Base-by-base conservation (phyloP, 2,329 filamentous ascomycete species). In the Aspergillus sp. region DNA sequence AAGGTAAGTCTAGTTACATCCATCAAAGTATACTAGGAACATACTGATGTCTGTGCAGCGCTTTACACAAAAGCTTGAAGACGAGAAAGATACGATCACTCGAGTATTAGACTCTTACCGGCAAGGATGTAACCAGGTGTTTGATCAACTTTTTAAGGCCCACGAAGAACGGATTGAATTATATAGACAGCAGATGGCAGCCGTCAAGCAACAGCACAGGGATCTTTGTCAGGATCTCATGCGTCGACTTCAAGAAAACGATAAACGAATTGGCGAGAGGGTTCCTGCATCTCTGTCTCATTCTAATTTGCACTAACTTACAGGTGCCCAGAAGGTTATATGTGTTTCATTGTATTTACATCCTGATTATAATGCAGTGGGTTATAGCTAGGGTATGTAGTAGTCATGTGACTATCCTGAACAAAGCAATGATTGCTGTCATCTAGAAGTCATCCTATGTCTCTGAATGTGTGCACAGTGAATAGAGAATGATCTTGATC, bases 71-170 rank as follows among this genome's bases (percentile, higher is more conserved):
- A 67, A 75, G 46, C 64, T 79, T 12, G 62, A 74, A 6, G 65
- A 70, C n/a, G 67, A 71, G 40, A 74, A 76, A 52, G 64, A 63
- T 3, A 69, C 68, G 1, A 63, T 75, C 28, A 58, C 57, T 3
- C 63, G 71, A 29, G 68, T 75, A 28, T 55, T 75, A 3, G 62
- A 68, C 5, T 67, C 65, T 27, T 78, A 73, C 52, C 64, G 61
- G 33, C 57, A 63, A 29, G 70, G 73, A 43, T 73, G 70, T 39
- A 51, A 67, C 49, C 61, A 57, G n/a, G 52, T 77, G 19, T 55
- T 78, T 6, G 59, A 71, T 32, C 57, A 68, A 19, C 57, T 77
- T 12, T 62, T 70, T 41, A 48, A 66, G 43, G 59, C 58, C 4
- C 73, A 76, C 29, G 56, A 65, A 29, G 55, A 62, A 28, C 63